Base-by-base conservation (phyloP, 192 early-diverging fungal species). In the Coemansia sp. region DNA sequence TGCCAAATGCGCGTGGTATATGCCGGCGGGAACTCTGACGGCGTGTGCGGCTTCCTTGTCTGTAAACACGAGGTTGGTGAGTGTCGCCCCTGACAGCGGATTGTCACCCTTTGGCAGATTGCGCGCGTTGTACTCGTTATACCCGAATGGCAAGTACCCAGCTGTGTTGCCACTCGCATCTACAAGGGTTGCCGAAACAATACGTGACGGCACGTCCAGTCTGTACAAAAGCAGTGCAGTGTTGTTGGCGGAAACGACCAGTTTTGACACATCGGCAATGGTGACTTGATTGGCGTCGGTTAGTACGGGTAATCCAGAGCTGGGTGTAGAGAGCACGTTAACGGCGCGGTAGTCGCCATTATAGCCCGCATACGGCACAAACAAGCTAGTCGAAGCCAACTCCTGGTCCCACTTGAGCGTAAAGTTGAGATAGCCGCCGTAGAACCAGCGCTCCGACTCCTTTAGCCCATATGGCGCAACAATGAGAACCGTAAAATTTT, bases 351-450 rank as follows among this genome's bases (percentile, higher is more conserved):
- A 85, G 66, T 82, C 60, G 20, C 80, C 84, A 32, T 79, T 79
- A 62, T 62, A 76, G 4, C 84, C 84, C 2, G 70, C 65, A 65
- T 79, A 85, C 0, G 84, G 80, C 25, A 85, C 70, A 9, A 60
- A 46, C 17, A 73, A 47, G 20, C n/a, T 53, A 15, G 49, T 68
- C 6, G 31, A 24, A 0, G 37, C 11, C 14, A 29, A 11, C 14
- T 69, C 71, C 8, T 42, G 41, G 6, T 73, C 65, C 74, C 70
- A 77, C 22, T 64, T 61, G 15, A 76, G 40, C 27, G 46, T 71
- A 49, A 83, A 66, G 15, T 73, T 57, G 41, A 83, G 22, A 12
- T 73, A 74, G 1, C 84, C 84, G 31, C 84, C 73, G 37, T 83
- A 85, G 63, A 77, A 79, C 80, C 80, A 83, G 15, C 51, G 47